Evolutionary conservation across 768 basidiomycete species (phyloP).

Genomic region (Phlebiopsis flavidoalba): DNA sequence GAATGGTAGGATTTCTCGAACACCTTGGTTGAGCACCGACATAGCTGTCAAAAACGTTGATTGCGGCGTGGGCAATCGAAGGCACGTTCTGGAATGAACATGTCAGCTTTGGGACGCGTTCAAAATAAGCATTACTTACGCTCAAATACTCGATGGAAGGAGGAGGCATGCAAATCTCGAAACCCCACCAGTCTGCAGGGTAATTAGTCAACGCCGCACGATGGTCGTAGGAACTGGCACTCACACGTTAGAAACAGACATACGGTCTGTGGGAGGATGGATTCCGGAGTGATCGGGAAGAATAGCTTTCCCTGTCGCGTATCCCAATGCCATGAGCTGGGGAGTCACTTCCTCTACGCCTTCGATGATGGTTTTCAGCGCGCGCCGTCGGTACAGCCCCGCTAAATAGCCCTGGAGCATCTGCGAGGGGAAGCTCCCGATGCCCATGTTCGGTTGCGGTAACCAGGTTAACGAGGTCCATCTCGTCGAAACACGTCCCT

Average conservation of each 20-base stretch:
- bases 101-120: background rate
- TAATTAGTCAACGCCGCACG: background rate
- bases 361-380: conserved; percentile 60
- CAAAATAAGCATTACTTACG: conserved; percentile 30
- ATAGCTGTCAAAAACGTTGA: conserved; percentile 76
- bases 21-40: conserved; percentile 63
- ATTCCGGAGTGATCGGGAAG: conserved; percentile 65
- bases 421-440: conserved; percentile 64
- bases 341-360: conserved; percentile 72
- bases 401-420: conserved; percentile 59
- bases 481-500: conserved; percentile 47
- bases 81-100: conserved; percentile 40
- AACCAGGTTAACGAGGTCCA: conserved; percentile 60
- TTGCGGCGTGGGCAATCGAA: conserved; percentile 54
- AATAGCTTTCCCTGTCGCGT: conserved; percentile 63
- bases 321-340: conserved; percentile 72
- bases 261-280: conserved; percentile 69
- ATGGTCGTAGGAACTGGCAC: conserved; percentile 20
- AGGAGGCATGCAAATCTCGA: conserved; percentile 72
- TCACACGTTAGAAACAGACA: conserved; percentile 77
- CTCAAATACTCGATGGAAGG: conserved; percentile 58
- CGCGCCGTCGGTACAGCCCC: conserved; percentile 74
- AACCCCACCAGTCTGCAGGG: conserved; percentile 82
- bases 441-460: conserved; percentile 54
- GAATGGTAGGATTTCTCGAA: conserved; percentile 80